Evolutionary conservation across 345 rosid species (phyloP), one percentile per base, ranked within the genome.

Genomic region (Mercurialis annua): DNA sequence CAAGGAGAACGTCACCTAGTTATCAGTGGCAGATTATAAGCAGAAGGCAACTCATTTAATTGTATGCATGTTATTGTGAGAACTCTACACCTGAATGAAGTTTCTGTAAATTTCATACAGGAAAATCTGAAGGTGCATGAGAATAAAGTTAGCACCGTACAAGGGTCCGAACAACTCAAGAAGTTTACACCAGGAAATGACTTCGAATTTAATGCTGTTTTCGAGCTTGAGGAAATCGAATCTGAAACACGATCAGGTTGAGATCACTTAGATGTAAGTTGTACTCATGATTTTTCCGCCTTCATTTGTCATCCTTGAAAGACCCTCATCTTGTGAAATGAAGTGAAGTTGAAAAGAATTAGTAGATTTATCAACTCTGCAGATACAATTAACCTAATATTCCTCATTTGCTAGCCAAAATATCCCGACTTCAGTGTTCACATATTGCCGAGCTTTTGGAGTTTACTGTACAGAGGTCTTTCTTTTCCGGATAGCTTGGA

Each of bases 1-100:
- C 10, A 77, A 85, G 75, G 85, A 83, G 5, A 79, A 80, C 0
- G 88, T 85, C 27, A 87, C 82, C 38, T 81, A 83, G 44, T 87
- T 87, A n/a, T 83, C 84, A n/a, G 55, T 85, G 64, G 83, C 87
- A 1, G 86, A 85, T 78, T 87, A 80, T 61, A 78, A 67, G 23
- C 73, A 81, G 73, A 82, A 81, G 88, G 92, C 65, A 70, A 81
- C 59, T 46, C 34, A 17, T 64, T 34, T 1, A 24, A 56, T 9
- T 67, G 31, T 43, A 15, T 30, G 47, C n/a, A 44, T 55, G 24
- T 0, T 53, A 8, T 36, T 17, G 5, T 10, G 63, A 8, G 24
- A 23, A 26, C 46, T 11, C 30, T 4, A 40, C 11, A 29, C n/a
- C n/a, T 24, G 1, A 64, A 48, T 48, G n/a, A 6, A 14, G 18